phyloP scores from a whole-genome alignment of 2,329 filamentous ascomycete species.

The Aspergillus alliaceus region DNA sequence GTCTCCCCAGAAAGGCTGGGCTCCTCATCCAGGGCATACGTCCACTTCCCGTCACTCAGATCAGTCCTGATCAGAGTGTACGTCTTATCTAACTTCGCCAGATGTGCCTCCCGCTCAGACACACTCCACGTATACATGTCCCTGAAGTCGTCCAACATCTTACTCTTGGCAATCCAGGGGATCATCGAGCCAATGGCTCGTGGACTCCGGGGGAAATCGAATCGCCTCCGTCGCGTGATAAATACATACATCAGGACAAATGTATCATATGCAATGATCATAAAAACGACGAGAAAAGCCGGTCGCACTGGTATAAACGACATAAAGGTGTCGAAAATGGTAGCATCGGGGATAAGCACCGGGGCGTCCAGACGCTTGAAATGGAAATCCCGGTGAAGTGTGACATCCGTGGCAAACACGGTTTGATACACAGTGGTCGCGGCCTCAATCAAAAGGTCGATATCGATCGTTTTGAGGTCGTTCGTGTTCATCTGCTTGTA shows the following conservation, averaged over 20 bases:
- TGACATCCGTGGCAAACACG: constrained; percentile 16
- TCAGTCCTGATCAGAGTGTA: constrained; percentile 7
- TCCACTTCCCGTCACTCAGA: not conserved
- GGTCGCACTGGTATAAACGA: constrained; percentile 14
- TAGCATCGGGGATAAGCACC: not conserved
- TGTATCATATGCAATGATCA: constrained; percentile 17
- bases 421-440: constrained; percentile 15
- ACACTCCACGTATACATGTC: constrained; percentile 10
- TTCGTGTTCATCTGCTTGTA: constrained; percentile 9
- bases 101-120: constrained; percentile 10
- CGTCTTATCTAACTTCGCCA: constrained; percentile 8
- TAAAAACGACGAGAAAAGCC: constrained; percentile 17
- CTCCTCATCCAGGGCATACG: constrained; percentile 8
- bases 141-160: constrained; percentile 15
- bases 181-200: constrained; percentile 20
- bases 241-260: constrained; percentile 19
- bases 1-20: not conserved
- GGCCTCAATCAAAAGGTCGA: constrained; percentile 2
- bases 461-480: not conserved
- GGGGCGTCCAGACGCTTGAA: constrained; percentile 1
- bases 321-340: constrained; percentile 11
- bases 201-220: constrained; percentile 16
- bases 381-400: constrained; percentile 15
- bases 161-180: constrained; percentile 15
- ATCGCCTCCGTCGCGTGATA: constrained; percentile 11